Evolutionary conservation across 768 basidiomycete genomes (phyloP), one percentile per base, ranked within the genome.

Genomic region (Serendipita sp.): DNA sequence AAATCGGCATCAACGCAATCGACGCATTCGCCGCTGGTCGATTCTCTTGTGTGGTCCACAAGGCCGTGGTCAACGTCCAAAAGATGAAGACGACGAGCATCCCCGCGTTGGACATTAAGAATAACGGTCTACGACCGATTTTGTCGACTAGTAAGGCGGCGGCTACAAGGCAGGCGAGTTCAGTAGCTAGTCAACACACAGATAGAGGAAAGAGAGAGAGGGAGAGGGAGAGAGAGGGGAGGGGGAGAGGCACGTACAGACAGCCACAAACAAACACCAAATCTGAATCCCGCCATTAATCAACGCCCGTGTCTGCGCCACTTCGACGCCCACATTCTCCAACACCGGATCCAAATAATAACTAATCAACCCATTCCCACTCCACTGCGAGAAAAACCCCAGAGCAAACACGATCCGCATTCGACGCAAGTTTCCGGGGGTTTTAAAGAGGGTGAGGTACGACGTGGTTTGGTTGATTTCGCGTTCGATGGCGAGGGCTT

Each of bases 1-100:
- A 88, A 76, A 89, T 86, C 2, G 82, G 87, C 65, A 92, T 85
- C 73, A 89, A 82, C n/a, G 86, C 80, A 69, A 89, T 83, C 3
- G 73, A 70, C 3, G 72, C 68, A 72, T 70, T 74, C 1, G 74
- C 74, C 47, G 78, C 75, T 16, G 67, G 71, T 23, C 51, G 58
- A n/a, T 72, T 70, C 15, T 68, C 63, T 15, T 70, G 41, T 10
- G 73, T 71, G 38, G 74, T 67, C 68, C 73, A 75, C 38, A 79
- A 72, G 65, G 76, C 78, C 60, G 76, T 76, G 15, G 75, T 75
- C 13, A 78, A 67, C 10, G 85, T 82, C 23, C 23, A 23, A 23
- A 23, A 23, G 23, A 23, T 23, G 23, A 23, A 23, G 23, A 23
- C 23, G 23, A 23, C 23, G 23, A 23, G 23, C 23, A 23, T 23